A percentile compares a stretch with the other conserved stretches of the same genome.
Conservation (phyloP, 768 basidiomycete species). For the Hygrocybe punicea region DNA sequence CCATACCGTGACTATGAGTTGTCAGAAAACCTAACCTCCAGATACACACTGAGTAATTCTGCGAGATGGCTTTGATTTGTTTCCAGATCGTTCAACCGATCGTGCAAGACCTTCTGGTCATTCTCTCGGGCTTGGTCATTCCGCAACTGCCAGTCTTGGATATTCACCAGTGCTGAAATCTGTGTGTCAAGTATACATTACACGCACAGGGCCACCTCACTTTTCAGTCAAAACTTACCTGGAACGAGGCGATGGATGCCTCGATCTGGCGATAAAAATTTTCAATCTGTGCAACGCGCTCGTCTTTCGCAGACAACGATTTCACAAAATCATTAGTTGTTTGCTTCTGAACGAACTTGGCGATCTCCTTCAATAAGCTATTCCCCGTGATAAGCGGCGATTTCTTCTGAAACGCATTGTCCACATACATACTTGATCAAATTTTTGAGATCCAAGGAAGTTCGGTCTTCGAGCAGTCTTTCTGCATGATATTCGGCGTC, state of each 20-base stretch:
- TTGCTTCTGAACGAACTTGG: background rate
- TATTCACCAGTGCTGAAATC: background rate
- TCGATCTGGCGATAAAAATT: background rate
- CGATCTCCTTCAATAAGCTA: background rate
- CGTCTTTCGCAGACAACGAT: background rate
- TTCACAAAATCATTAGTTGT: background rate
- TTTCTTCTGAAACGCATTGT: background rate
- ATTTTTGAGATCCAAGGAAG: background rate
- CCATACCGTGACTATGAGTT: background rate
- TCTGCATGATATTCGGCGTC: background rate
- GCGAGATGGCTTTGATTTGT: background rate
- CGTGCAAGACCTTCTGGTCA: background rate
- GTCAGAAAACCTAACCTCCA: background rate
- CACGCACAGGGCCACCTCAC: background rate
- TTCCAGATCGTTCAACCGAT: slow-evolving; percentile 1
- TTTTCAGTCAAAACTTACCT: background rate
- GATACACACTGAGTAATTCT: background rate
- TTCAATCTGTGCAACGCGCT: background rate
- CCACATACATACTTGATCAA: background rate
- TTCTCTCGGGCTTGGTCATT: slow-evolving; percentile 1
- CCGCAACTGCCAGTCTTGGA: background rate
- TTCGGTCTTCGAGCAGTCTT: background rate
- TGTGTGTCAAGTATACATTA: background rate
- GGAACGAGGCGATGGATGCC: background rate
- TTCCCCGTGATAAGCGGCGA: no score